Evolutionary conservation across 2,329 filamentous ascomycete species (phyloP).

Genomic region (Talaromyces funiculosus): DNA sequence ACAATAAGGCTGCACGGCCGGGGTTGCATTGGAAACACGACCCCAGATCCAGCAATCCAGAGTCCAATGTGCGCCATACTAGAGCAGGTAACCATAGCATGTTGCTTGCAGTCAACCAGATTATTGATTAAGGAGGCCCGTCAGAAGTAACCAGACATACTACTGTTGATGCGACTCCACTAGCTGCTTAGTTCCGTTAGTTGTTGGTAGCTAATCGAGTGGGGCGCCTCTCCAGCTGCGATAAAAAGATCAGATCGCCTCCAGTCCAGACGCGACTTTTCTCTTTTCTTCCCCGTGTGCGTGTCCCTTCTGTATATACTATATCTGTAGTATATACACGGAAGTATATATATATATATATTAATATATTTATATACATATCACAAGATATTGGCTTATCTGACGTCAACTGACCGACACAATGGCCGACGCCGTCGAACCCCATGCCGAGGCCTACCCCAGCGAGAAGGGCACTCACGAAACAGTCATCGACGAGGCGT

Average conservation of each 20-base stretch:
- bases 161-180: conserved; percentile 5
- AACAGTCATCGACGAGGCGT: conserved; percentile 4
- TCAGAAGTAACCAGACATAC: neutral
- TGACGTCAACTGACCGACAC: neutral
- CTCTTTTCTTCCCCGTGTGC: neutral
- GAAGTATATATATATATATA: neutral
- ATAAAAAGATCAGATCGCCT: conserved; percentile 5
- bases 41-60: neutral
- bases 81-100: neutral
- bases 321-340: neutral
- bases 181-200: neutral
- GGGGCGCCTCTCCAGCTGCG: conserved; percentile 1
- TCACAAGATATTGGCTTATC: neutral
- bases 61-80: neutral
- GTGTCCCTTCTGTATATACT: neutral
- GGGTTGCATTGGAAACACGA: conserved; percentile 2
- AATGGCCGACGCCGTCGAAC: conserved; percentile 5
- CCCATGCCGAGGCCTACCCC: neutral
- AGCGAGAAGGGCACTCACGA: conserved; percentile 5
- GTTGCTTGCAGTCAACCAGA: neutral
- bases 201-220: neutral
- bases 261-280: neutral
- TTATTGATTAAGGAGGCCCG: neutral
- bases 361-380: neutral
- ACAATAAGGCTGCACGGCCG: neutral